Base-by-base conservation (phyloP, 805 yeast species). In the Yamadazyma endophytica region DNA sequence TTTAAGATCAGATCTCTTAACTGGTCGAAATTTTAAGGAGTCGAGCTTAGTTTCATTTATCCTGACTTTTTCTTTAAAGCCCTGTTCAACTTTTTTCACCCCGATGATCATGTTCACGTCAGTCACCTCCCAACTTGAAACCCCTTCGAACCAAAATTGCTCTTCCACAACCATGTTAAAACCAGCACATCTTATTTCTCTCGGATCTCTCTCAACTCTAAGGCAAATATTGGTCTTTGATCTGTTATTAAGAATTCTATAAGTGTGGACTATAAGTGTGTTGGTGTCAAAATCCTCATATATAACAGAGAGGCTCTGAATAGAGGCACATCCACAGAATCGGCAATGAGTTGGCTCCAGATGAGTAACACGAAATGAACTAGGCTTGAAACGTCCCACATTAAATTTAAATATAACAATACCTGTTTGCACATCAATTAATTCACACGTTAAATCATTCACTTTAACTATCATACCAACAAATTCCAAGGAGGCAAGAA, bases 201-300 rank as follows among this genome's bases (percentile, higher is more conserved):
- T 73, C 2, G 90, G 86, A 56, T 87, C 96, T 72, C 96, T 81
- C 56, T 87, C 96, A 23, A 84, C 94, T 56, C 96, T 75, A 33
- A 87, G 58, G 54, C 96, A 87, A 24, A 87, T 87, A 43, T 75
- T 80, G 35, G 76, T 82, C 47, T 83, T 82, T 7, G 94, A 87
- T 35, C 79, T 68, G 49, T 82, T 82, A 21, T 41, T 44, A 37
- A 79, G 84, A 27, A 80, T 75, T 26, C 74, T 74, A 47, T 77
- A 80, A 0, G 92, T 80, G 47, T 86, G 95, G 61, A 84, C 61
- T 5, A 82, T 77, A 31, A 84, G 54, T 6, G 76, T 71, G 4
- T 68, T 69, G 3, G 68, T 61, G 35, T 75, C 80, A 16, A 54
- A 49, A 40, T 79, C 82, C 14, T 80, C 77, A 54, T 87, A 87